These are phyloP conservation scores for Candida succiphila DNA, from an alignment of 805 yeast species.

Conservation along the genomic window DNA sequence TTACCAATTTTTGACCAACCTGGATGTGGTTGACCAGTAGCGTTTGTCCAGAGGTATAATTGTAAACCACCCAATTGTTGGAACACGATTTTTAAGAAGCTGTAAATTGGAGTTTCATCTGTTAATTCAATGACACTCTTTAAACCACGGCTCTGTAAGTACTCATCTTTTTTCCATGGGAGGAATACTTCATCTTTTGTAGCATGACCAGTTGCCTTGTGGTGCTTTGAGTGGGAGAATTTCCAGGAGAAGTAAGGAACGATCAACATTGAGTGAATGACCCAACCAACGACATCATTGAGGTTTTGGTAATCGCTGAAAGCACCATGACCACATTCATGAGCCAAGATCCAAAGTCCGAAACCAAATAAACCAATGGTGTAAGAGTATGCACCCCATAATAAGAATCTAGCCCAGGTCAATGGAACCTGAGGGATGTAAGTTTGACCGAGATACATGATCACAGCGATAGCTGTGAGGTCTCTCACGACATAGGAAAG, in stretches of 20 bases:
- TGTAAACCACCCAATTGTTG: constrained; percentile 53
- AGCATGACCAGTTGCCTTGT: constrained; percentile 53
- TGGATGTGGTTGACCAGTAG: constrained; percentile 43
- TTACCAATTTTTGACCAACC: constrained; percentile 31
- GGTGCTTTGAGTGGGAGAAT: constrained; percentile 50
- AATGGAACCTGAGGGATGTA: constrained; percentile 32
- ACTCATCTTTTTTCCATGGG: constrained; percentile 43
- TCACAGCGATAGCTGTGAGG: constrained; percentile 29
- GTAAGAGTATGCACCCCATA: constrained; percentile 31
- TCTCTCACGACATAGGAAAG: constrained; percentile 45
- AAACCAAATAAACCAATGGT: constrained; percentile 39
- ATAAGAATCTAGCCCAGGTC: constrained; percentile 24
- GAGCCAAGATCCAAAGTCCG: constrained; percentile 55
- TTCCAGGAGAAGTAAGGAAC: constrained; percentile 61
- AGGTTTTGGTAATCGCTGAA: constrained; percentile 43
- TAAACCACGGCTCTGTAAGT: constrained; percentile 22
- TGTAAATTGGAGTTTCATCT: constrained; percentile 45
- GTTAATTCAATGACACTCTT: constrained; percentile 32
- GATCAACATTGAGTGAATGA: constrained; percentile 43
- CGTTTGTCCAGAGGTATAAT: constrained; percentile 38
- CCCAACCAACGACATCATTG: constrained; percentile 53
- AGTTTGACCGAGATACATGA: constrained; percentile 32
- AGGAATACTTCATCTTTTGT: constrained; percentile 52
- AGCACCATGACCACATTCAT: constrained; percentile 58
- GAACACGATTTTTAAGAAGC: constrained; percentile 31